Percentiles rank a stretch among this genome's conserved stretches.
These are phyloP conservation scores for Antrodiella citrinella DNA, from an alignment of 768 basidiomycete species.

Conservation along the genomic window DNA sequence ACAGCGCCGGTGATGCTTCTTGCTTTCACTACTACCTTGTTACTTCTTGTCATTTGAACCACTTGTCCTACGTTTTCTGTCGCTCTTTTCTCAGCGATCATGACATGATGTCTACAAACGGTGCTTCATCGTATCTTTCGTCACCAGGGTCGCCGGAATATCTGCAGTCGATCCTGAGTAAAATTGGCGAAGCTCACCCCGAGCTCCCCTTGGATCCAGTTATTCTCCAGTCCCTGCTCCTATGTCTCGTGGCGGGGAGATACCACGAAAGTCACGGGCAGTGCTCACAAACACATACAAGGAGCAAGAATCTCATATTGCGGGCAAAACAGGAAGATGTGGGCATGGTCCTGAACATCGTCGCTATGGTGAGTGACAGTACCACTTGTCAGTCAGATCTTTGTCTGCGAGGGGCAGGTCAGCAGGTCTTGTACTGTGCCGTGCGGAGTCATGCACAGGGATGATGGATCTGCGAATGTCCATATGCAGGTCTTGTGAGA, in stretches of 20 bases:
- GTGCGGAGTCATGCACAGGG: no score
- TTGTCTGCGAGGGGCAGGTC: background rate
- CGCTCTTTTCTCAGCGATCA: no score
- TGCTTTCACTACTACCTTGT: no score
- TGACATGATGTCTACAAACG: background rate
- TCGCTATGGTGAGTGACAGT: conserved; percentile 40
- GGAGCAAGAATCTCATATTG: conserved; percentile 53
- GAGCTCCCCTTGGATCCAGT: conserved; percentile 52
- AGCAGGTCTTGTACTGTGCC: no score
- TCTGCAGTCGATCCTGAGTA: conserved; percentile 30
- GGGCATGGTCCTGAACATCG: conserved; percentile 46
- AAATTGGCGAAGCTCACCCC: conserved; percentile 37
- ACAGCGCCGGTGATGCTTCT: no score
- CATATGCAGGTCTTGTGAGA: no score
- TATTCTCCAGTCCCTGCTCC: conserved; percentile 57
- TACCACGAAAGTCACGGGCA: background rate
- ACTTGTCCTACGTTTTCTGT: no score
- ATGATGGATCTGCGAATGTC: no score
- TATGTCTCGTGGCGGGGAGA: conserved; percentile 44
- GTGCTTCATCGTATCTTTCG: background rate
- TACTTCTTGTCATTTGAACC: no score
- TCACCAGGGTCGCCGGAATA: conserved; percentile 15
- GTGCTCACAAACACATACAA: background rate
- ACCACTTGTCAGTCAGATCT: no score
- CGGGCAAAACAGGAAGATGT: conserved; percentile 62